Conservation (phyloP, 208 protist species). For the Plasmodiophora brassicae region DNA sequence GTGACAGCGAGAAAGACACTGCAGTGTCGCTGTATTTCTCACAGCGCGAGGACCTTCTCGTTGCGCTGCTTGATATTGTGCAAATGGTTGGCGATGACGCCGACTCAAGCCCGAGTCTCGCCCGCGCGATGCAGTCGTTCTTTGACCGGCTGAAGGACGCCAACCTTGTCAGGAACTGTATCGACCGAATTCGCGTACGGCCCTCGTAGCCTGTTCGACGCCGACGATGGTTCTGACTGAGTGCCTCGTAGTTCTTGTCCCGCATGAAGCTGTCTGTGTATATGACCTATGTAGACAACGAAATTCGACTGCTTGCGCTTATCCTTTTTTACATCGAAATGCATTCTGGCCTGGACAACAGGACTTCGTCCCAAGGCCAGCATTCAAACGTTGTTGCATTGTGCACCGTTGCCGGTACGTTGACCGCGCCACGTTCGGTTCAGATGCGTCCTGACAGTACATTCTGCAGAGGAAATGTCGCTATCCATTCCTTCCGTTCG, state of each 20-base stretch:
- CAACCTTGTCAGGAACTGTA: background rate
- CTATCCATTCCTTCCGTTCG: background rate
- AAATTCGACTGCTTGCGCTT: background rate
- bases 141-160: background rate
- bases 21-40: background rate
- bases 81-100: background rate
- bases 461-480: background rate
- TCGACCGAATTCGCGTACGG: background rate
- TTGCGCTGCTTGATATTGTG: background rate
- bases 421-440: background rate
- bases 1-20: background rate
- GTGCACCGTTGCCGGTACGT: background rate
- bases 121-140: background rate
- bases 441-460: background rate
- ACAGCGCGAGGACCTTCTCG: background rate
- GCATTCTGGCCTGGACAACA: background rate
- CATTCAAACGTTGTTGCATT: background rate
- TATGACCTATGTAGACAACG: background rate
- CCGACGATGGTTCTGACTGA: background rate
- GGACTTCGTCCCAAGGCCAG: background rate
- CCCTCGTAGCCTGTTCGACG: no score
- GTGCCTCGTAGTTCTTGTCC: background rate
- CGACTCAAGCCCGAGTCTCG: background rate
- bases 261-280: background rate
- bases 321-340: background rate